phyloP scores from a whole-genome alignment of 2,329 filamentous ascomycete genomes.

The Akanthomyces dipterigenus region DNA sequence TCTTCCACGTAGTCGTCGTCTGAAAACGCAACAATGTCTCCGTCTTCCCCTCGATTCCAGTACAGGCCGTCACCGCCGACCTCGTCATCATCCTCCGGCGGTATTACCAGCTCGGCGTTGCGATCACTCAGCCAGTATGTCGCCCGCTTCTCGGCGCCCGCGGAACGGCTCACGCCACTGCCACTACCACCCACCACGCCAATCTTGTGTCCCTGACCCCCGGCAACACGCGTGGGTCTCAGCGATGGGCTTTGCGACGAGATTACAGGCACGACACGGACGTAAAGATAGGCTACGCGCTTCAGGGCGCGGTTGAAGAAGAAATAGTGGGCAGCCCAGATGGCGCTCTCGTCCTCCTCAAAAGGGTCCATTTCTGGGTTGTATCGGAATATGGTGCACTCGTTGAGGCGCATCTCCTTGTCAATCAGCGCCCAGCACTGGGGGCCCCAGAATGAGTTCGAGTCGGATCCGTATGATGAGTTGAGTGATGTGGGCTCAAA shows the following conservation, averaged over 20 bases:
- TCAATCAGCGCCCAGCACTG: slow-evolving; percentile 90
- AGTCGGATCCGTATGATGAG: slow-evolving; percentile 36
- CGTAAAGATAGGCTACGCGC: slow-evolving; percentile 87
- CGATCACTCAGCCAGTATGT: slow-evolving; percentile 80
- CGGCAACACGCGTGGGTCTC: slow-evolving; percentile 25
- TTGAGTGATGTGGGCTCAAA: slow-evolving; percentile 38
- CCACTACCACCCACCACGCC: slow-evolving; percentile 10
- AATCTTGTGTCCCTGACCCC: slow-evolving; percentile 18
- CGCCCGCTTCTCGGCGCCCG: slow-evolving; percentile 59
- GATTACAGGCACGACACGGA: slow-evolving; percentile 78
- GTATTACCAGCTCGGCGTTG: slow-evolving; percentile 40
- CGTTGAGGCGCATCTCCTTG: slow-evolving; percentile 85
- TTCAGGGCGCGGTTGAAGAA: slow-evolving; percentile 94
- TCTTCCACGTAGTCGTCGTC: slow-evolving; percentile 45
- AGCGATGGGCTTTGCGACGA: slow-evolving; percentile 53
- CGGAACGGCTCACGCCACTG: slow-evolving; percentile 4
- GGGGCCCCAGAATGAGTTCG: slow-evolving; percentile 69
- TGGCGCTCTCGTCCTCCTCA: slow-evolving; percentile 82
- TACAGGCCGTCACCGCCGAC: slow-evolving; percentile 43
- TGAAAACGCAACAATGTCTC: slow-evolving; percentile 47
- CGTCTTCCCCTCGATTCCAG: slow-evolving; percentile 54
- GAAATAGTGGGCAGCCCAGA: slow-evolving; percentile 96
- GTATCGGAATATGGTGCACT: slow-evolving; percentile 87
- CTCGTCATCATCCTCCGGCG: slow-evolving; percentile 41
- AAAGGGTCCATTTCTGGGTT: slow-evolving; percentile 85